Percentiles rank a stretch among this genome's conserved stretches.
Evolutionary conservation across 441 rosid species (phyloP).

Genomic region (Breynia disticha): DNA sequence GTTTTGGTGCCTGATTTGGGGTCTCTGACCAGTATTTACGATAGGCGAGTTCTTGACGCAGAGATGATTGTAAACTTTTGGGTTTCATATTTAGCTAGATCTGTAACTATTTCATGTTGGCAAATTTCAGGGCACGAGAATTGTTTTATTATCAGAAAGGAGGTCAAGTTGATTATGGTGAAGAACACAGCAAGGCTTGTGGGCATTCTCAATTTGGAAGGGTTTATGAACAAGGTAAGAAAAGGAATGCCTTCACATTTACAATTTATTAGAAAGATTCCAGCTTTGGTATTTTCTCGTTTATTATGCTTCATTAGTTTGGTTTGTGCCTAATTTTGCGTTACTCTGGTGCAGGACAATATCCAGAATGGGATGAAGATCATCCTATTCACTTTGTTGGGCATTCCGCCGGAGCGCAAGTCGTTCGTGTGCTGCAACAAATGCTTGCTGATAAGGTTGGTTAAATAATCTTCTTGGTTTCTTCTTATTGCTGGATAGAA

Average conservation of each 20-base stretch:
- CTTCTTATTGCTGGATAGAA: neutral
- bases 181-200: slow-evolving; percentile 78
- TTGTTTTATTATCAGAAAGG: slow-evolving; percentile 91
- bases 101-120: neutral
- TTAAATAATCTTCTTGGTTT: slow-evolving; percentile 1
- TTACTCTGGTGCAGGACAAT: slow-evolving; percentile 44
- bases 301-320: too few relatives aligned
- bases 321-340: neutral
- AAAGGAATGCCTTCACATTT: too few relatives aligned
- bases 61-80: slow-evolving; percentile 7
- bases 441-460: slow-evolving; percentile 92
- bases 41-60: slow-evolving; percentile 41
- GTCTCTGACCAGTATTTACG: slow-evolving; percentile 79
- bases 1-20: slow-evolving; percentile 97
- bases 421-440: slow-evolving; percentile 85
- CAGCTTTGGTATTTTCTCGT: neutral
- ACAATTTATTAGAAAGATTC: neutral
- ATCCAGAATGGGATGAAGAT: slow-evolving; percentile 82
- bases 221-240: slow-evolving; percentile 53
- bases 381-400: slow-evolving; percentile 94
- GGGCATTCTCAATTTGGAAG: slow-evolving; percentile 84
- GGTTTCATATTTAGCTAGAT: neutral
- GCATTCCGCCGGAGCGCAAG: slow-evolving; percentile 96
- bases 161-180: slow-evolving; percentile 83
- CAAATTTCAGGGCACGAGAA: slow-evolving; percentile 68